Evolutionary conservation across 768 basidiomycete genomes (phyloP).

Genomic region (Pulveroboletus frians): DNA sequence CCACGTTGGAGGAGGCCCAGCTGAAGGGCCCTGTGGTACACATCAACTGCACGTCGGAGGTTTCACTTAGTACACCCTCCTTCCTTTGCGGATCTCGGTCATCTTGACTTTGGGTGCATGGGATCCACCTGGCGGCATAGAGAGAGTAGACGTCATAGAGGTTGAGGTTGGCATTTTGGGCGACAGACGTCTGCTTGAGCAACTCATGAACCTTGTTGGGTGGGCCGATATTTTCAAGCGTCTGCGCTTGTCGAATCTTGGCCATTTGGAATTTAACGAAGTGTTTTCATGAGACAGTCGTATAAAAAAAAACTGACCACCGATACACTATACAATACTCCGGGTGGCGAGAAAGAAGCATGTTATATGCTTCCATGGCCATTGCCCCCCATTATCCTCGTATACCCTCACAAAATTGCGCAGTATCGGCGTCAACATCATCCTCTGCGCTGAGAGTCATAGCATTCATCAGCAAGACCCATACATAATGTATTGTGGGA

Average conservation of each 20-base stretch:
- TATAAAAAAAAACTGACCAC: constrained; percentile 56
- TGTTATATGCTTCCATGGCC: constrained; percentile 83
- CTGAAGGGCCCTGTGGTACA: constrained; percentile 86
- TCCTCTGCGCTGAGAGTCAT: constrained; percentile 40
- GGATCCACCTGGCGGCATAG: constrained; percentile 83
- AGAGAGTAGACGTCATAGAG: constrained; percentile 90
- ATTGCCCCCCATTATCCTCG: constrained; percentile 78
- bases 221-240: constrained; percentile 64
- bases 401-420: constrained; percentile 92
- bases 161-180: constrained; percentile 75
- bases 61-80: no score
- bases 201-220: constrained; percentile 82
- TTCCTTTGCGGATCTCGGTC: constrained; percentile 56
- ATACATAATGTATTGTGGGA: constrained; percentile 69
- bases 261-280: constrained; percentile 43
- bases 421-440: constrained; percentile 73
- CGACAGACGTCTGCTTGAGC: constrained; percentile 81
- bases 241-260: constrained; percentile 85
- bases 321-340: constrained; percentile 65
- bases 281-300: background rate
- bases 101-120: constrained; percentile 84
- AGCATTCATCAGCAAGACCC: constrained; percentile 63
- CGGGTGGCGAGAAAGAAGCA: constrained; percentile 80
- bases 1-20: constrained; percentile 83
- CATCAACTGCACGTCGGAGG: constrained; percentile 81